Evolutionary conservation across 2,329 filamentous ascomycete species (phyloP), one percentile per base, ranked within the genome.

Genomic region (Cercospora zeae-maydis): DNA sequence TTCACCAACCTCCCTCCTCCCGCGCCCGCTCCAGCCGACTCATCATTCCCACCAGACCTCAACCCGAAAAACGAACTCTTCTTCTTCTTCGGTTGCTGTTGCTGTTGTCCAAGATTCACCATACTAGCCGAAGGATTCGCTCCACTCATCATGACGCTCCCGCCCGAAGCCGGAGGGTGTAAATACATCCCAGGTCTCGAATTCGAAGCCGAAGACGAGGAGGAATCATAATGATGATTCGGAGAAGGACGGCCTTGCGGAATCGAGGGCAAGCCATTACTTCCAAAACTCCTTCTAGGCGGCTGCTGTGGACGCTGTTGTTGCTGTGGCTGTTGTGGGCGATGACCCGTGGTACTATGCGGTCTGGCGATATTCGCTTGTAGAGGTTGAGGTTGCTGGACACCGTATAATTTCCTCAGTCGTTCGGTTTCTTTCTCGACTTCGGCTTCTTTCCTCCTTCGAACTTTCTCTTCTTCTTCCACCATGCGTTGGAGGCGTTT

Each of bases 351-450:
- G 19, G 42, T 59, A 4, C 47, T 39, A n/a, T 59, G 57, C 10
- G 57, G 57, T 39, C 57, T 52, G 4, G 57, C 57, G 8, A 59
- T 59, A 5, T 59, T 59, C n/a, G 57, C 66, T 54, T 64, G 54
- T 39, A 21, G 47, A 36, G 47, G 59, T 51, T 67, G 42, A 27
- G 62, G 27, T 53, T 54, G 60, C 56, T 82, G 76, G 51, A 85
- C 80, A 53, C 90, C 89, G 70, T 91, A 93, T 69, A 88, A 76
- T 68, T 81, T 84, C 21, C 85, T 81, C 7, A 97, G 78, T 0
- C 92, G 83, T 68, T 88, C 88, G 0, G 92, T 96, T 76, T 97
- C 93, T 47, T 86, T 85, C 36, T 96, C 79, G 13, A 83, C 71
- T 59, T 84, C 83, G 1, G 79, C 80, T 65, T 86, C 80, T 63